Percentiles rank a stretch among this genome's conserved stretches.
These are phyloP conservation scores for Ophidiomyces ophidiicola DNA, from an alignment of 2,329 filamentous ascomycete species.

Conservation along the genomic window DNA sequence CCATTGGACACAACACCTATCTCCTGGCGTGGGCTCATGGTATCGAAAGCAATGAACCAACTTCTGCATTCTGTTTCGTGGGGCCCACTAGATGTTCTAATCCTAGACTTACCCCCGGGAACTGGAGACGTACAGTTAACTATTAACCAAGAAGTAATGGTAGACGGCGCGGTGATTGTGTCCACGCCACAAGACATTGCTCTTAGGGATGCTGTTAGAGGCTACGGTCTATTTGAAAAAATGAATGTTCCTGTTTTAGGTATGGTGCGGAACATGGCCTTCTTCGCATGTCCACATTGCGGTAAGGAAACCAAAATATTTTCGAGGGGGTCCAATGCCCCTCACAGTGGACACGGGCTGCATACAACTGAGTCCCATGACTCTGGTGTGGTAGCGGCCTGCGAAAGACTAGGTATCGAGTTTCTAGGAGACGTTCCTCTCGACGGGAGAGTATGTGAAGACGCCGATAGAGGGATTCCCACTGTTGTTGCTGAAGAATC, in stretches of 20 bases:
- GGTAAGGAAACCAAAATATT: constrained; percentile 64
- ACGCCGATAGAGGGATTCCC: constrained; percentile 75
- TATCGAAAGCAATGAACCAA: constrained; percentile 93
- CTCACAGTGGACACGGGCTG: constrained; percentile 5
- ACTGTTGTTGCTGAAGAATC: constrained; percentile 76
- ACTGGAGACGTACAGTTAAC: constrained; percentile 93
- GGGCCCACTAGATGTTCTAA: constrained; percentile 75
- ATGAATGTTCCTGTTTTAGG: constrained; percentile 67
- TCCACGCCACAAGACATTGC: constrained; percentile 91
- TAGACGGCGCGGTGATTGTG: constrained; percentile 74
- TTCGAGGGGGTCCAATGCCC: constrained; percentile 33
- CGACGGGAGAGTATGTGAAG: constrained; percentile 72
- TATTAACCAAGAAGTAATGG: constrained; percentile 86
- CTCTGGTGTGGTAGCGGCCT: constrained; percentile 56
- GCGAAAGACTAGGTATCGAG: constrained; percentile 59
- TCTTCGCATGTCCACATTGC: constrained; percentile 71
- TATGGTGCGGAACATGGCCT: constrained; percentile 83
- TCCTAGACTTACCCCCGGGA: constrained; percentile 83
- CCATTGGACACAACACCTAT: constrained; percentile 54
- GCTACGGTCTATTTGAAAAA: constrained; percentile 84
- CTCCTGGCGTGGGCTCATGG: constrained; percentile 93
- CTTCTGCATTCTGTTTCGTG: constrained; percentile 91
- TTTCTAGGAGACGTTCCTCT: constrained; percentile 82
- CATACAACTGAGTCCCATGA: constrained; percentile 38
- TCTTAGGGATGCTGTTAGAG: constrained; percentile 80